These are phyloP conservation scores for Skeletonema potamos DNA, from an alignment of 108 stramenopile species.

Conservation along the genomic window DNA sequence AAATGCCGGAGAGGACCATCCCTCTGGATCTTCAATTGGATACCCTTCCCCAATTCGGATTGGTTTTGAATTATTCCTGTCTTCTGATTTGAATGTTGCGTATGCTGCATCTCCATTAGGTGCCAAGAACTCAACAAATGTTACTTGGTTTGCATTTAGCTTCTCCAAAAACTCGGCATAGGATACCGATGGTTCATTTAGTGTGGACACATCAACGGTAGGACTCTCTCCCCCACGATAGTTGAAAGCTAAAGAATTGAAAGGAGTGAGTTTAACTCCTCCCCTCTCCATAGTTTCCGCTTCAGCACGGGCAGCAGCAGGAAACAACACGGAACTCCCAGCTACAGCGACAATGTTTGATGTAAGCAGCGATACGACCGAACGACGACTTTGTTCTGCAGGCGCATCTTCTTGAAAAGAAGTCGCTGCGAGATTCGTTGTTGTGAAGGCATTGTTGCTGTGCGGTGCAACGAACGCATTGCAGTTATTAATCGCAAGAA, in stretches of 20 bases:
- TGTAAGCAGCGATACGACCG: not conserved
- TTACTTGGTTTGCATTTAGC: constrained; percentile 59
- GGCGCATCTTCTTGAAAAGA: not conserved
- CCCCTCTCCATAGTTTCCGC: constrained; percentile 43
- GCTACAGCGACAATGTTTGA: not conserved
- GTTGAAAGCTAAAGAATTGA: constrained; percentile 77
- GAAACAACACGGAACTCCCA: not conserved
- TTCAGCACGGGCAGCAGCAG: constrained; percentile 17
- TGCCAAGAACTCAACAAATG: constrained; percentile 78
- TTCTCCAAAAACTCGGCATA: constrained; percentile 61
- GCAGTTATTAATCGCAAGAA: not conserved
- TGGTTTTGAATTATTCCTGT: constrained; percentile 10
- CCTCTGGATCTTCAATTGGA: constrained; percentile 72
- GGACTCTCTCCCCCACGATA: constrained; percentile 60
- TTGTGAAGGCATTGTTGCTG: not conserved
- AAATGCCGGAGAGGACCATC: constrained; percentile 74
- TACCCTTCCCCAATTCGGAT: constrained; percentile 83
- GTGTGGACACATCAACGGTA: constrained; percentile 51
- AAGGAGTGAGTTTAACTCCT: constrained; percentile 54
- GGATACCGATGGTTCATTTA: constrained; percentile 70
- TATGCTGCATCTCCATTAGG: constrained; percentile 84
- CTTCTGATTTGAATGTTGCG: constrained; percentile 59
- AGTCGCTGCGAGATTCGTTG: not conserved
- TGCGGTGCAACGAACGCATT: not conserved
- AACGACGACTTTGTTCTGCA: not conserved